Base-by-base conservation (phyloP, 129 eudicot species). In the Chrysanthemum seticuspe region DNA sequence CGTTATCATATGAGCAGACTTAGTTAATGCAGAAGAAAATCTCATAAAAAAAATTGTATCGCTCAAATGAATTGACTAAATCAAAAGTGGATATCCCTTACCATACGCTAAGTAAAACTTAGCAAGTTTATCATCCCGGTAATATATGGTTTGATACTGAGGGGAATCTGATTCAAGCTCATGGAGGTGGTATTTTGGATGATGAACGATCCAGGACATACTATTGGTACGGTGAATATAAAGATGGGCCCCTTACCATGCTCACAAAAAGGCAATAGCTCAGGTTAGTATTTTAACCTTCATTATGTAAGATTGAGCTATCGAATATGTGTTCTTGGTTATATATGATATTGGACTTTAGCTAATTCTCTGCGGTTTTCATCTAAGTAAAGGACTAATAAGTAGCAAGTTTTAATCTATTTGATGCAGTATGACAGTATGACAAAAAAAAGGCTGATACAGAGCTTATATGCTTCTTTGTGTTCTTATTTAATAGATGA, bases 61-160 rank as follows among this genome's bases (percentile, higher is more conserved):
- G 0, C 21, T 21, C 21, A 21, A 21, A 21, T 21, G 21, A 21
- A 21, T 21, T 21, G 21, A 21, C 21, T 21, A 21, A 21, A 21
- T 21, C 21, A 21, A 21, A 21, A 21, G 21, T 21, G 21, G 21
- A 21, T 21, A 21, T 21, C 21, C 21, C 21, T 21, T 21, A 21
- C 21, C 21, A 21, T 21, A 21, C 21, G 21, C 21, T 21, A 0
- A 21, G 21, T 21, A 21, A 21, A 21, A 21, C 21, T 0, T 21
- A 21, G 21, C 21, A 21, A 21, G 21, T 21, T 75, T 90, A 88
- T 82, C 81, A 85, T 80, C 97, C 99, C 2, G 99, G 93, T 62
- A 87, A 85, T 71, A 94, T 94, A 45, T 94, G 97, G 99, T 74
- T 94, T 72, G 99, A 94, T 83, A 94, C 99, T 58, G 96, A 90